A percentile compares a stretch with the other conserved stretches of the same genome.
phyloP scores from a whole-genome alignment of 495 filamentous ascomycete genomes.

The Pseudomonodictys pantanalensis region DNA sequence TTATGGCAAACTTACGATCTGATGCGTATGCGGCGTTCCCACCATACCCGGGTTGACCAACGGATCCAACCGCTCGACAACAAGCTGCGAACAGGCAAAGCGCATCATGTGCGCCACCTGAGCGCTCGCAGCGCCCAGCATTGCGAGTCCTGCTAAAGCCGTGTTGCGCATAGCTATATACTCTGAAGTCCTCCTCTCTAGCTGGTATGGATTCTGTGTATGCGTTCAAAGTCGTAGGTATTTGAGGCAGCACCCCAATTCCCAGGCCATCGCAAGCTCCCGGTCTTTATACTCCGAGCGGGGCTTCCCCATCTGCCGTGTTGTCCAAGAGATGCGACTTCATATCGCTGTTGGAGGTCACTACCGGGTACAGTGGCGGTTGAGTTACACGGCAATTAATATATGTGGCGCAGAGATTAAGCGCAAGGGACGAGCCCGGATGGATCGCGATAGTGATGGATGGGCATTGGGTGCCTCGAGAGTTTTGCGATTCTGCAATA shows the following conservation, averaged over 20 bases:
- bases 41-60: constrained; percentile 16
- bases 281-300: not conserved
- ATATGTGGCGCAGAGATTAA: not conserved
- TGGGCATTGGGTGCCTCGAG: no score
- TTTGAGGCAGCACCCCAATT: not conserved
- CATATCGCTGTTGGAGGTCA: not conserved
- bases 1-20: not conserved
- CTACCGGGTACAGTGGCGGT: not conserved
- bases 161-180: not conserved
- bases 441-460: no score
- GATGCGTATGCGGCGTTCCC: constrained; percentile 21
- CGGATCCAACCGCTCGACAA: constrained; percentile 21
- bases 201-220: no score
- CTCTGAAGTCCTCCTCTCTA: no score
- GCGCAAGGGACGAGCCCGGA: no score
- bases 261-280: not conserved
- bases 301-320: constrained; percentile 1
- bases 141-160: not conserved
- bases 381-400: constrained; percentile 1
- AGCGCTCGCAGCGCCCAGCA: constrained; percentile 4
- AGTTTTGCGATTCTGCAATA: no score
- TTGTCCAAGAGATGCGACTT: not conserved
- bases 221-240: no score
- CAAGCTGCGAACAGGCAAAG: constrained; percentile 23
- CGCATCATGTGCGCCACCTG: constrained; percentile 22